Evolutionary conservation across 2,329 filamentous ascomycete genomes (phyloP).

Genomic region (Aspergillus fumigatus): DNA sequence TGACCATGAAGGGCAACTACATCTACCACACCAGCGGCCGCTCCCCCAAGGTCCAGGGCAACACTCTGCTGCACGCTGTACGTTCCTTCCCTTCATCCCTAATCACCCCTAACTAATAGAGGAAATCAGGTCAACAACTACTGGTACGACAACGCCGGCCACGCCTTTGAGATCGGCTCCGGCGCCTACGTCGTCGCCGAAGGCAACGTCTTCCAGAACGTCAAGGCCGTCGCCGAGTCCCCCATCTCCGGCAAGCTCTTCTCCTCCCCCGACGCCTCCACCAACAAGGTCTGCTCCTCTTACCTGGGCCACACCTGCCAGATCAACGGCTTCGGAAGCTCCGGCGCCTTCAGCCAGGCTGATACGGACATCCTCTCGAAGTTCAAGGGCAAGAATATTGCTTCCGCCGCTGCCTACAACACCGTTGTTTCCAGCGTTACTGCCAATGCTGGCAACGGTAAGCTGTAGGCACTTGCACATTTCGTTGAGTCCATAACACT

Average conservation of each 20-base stretch:
- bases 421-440: constrained; percentile 34
- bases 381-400: constrained; percentile 52
- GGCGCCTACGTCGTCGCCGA: constrained; percentile 48
- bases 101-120: neutral
- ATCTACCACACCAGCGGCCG: constrained; percentile 56
- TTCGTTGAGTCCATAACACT: neutral
- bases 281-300: constrained; percentile 41
- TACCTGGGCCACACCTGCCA: constrained; percentile 48
- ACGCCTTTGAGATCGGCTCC: constrained; percentile 21
- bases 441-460: constrained; percentile 45
- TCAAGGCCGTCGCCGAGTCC: constrained; percentile 40
- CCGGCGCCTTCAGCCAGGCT: constrained; percentile 28
- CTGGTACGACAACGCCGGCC: neutral
- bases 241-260: constrained; percentile 37
- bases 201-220: constrained; percentile 55
- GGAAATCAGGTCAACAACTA: neutral
- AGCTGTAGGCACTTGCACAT: constrained; percentile 24
- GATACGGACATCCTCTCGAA: constrained; percentile 47
- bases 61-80: constrained; percentile 54
- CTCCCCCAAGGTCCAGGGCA: constrained; percentile 52
- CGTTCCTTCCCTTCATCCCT: neutral
- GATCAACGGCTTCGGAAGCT: constrained; percentile 44
- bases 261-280: constrained; percentile 25
- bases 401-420: constrained; percentile 38
- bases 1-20: constrained; percentile 60